Evolutionary conservation across 371 early-diverging fungal species (phyloP).

Genomic region (Batrachochytrium dendrobatidis): DNA sequence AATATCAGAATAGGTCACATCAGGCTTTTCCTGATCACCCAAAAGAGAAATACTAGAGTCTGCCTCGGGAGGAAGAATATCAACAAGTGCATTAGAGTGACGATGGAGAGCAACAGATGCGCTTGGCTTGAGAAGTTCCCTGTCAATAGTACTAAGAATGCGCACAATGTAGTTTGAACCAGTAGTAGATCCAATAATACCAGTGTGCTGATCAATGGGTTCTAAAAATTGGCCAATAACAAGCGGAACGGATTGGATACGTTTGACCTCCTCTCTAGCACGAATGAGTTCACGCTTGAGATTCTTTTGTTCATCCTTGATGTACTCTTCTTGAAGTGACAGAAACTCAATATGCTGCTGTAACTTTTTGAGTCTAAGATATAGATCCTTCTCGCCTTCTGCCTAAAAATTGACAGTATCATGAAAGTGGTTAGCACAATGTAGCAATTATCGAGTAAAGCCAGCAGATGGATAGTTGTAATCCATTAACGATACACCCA

Average conservation of each 20-base stretch:
- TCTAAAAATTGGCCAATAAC: slow-evolving; percentile 99
- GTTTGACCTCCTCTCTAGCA: slow-evolving; percentile 97
- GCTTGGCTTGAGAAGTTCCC: slow-evolving; percentile 96
- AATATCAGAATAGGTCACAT: slow-evolving; percentile 95
- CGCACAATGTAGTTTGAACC: slow-evolving; percentile 95
- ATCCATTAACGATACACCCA: too few relatives aligned
- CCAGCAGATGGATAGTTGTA: too few relatives aligned
- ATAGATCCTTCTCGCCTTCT: slow-evolving; percentile 62
- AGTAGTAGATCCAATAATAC: slow-evolving; percentile 96
- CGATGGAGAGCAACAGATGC: slow-evolving; percentile 97
- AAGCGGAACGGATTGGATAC: slow-evolving; percentile 98
- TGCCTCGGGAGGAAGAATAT: slow-evolving; percentile 94
- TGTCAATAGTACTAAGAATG: slow-evolving; percentile 96
- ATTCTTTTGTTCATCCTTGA: slow-evolving; percentile 97
- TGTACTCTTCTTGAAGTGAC: slow-evolving; percentile 97
- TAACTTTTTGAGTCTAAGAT: slow-evolving; percentile 88
- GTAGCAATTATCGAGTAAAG: too few relatives aligned
- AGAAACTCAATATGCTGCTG: slow-evolving; percentile 94
- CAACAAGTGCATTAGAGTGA: slow-evolving; percentile 97
- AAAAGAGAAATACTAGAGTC: slow-evolving; percentile 96
- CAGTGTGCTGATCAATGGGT: slow-evolving; percentile 96
- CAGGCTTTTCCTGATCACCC: slow-evolving; percentile 91
- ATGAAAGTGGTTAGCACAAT: too few relatives aligned
- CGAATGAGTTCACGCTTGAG: slow-evolving; percentile 91
- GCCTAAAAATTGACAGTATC: too few relatives aligned